phyloP scores from a whole-genome alignment of 139 green algal species.

The Chlamydomonas schloesseri region DNA sequence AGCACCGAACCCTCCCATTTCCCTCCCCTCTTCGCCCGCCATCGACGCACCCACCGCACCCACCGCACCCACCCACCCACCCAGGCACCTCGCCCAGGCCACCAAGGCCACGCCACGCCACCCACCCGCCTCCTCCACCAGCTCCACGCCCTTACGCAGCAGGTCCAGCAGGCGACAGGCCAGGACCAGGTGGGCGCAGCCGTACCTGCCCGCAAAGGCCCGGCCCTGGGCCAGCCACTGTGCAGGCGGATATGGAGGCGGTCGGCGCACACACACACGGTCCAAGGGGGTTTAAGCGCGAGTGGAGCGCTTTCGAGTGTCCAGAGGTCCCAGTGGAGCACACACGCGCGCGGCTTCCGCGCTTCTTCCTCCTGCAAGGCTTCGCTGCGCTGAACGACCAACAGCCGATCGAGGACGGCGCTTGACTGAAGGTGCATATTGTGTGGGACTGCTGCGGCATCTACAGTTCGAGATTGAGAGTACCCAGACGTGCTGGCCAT shows the following conservation, averaged over 20 bases:
- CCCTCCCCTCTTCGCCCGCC: too few species aligned
- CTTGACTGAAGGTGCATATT: too few species aligned
- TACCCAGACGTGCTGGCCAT: too few species aligned
- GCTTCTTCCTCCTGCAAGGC: too few species aligned
- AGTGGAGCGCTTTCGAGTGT: neutral
- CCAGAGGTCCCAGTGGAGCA: neutral
- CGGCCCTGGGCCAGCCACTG: constrained; percentile 13
- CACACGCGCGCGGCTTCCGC: too few species aligned
- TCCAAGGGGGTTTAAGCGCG: neutral
- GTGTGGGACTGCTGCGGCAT: too few species aligned
- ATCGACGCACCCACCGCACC: neutral
- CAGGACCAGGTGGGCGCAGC: constrained; percentile 2
- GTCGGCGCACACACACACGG: too few species aligned
- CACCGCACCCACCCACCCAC: neutral
- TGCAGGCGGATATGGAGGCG: too few species aligned
- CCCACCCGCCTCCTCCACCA: neutral
- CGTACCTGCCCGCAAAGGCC: neutral
- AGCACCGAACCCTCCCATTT: too few species aligned
- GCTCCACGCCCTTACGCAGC: neutral
- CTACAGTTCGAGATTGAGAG: too few species aligned
- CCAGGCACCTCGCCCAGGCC: neutral
- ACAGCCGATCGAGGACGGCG: too few species aligned
- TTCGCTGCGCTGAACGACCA: too few species aligned
- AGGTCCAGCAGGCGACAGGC: constrained; percentile 1
- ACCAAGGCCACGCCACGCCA: neutral